Percentiles rank a stretch among this genome's conserved stretches.
phyloP scores from a whole-genome alignment of 208 protist genomes.

The Trypanosoma grayi region DNA sequence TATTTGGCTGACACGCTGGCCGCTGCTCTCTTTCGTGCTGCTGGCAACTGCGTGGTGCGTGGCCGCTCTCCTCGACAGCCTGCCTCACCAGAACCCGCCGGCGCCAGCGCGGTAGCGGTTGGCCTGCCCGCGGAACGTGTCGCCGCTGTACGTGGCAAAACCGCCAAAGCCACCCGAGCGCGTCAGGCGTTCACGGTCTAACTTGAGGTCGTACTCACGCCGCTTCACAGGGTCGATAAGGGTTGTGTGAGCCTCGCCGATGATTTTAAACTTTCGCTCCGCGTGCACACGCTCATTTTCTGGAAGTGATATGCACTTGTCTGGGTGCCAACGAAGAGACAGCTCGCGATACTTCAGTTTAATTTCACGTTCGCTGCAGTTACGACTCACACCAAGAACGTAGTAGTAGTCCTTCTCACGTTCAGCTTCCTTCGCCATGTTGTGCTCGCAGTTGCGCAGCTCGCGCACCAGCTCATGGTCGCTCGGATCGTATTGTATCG shows the following conservation, averaged over 20 bases:
- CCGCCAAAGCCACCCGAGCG: constrained; percentile 37
- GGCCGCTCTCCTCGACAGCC: no score
- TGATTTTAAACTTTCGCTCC: constrained; percentile 90
- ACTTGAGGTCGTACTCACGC: constrained; percentile 82
- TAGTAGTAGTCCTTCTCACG: constrained; percentile 89
- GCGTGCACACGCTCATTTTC: constrained; percentile 65
- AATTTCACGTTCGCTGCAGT: constrained; percentile 71
- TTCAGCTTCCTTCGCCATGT: constrained; percentile 72
- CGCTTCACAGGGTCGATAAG: constrained; percentile 72
- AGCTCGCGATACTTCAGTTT: constrained; percentile 88
- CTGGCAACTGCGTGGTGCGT: no score
- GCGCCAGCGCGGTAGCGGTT: constrained; percentile 38
- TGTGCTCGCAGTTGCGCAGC: constrained; percentile 64
- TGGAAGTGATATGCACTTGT: constrained; percentile 80
- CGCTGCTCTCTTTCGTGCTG: no score
- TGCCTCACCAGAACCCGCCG: constrained; percentile 57
- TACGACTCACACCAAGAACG: constrained; percentile 72
- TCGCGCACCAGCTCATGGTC: constrained; percentile 73
- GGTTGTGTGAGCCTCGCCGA: constrained; percentile 82
- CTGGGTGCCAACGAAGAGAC: constrained; percentile 88
- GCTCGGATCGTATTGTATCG: constrained; percentile 61
- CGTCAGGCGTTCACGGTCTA: constrained; percentile 48
- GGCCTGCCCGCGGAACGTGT: constrained; percentile 42
- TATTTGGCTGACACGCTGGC: no score
- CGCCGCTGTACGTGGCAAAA: constrained; percentile 44